These are phyloP conservation scores for Testicularia cyperi DNA, from an alignment of 1,284 basidiomycete genomes.

Conservation along the genomic window DNA sequence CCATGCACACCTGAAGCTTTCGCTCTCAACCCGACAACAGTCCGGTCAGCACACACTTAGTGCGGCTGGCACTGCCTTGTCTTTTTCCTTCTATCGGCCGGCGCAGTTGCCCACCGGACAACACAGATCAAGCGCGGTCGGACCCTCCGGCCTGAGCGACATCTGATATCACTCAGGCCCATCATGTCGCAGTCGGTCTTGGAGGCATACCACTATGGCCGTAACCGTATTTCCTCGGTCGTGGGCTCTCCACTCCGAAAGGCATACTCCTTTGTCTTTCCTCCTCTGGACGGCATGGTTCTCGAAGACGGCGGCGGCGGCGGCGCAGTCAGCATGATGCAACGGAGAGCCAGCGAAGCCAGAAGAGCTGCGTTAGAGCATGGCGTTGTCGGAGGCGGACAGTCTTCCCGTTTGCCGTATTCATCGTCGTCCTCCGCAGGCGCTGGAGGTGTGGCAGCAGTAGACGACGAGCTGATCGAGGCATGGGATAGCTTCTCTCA, in stretches of 20 bases:
- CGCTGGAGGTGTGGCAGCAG: not conserved
- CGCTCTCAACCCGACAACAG: not conserved
- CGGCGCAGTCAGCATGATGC: no score
- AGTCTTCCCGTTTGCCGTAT: not conserved
- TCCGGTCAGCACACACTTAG: no score
- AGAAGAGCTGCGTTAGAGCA: constrained; percentile 1
- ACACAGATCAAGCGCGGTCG: no score
- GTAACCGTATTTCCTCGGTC: constrained; percentile 9
- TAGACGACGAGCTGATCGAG: constrained; percentile 7
- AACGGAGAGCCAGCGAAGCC: constrained; percentile 4
- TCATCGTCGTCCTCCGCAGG: not conserved
- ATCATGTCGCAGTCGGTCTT: constrained; percentile 15
- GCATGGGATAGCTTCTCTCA: constrained; percentile 33
- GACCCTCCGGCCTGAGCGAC: no score
- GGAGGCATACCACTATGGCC: constrained; percentile 10
- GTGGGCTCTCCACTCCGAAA: constrained; percentile 13
- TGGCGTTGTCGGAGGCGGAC: not conserved
- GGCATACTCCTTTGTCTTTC: constrained; percentile 32
- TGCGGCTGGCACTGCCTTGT: not conserved
- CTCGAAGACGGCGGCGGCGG: not conserved
- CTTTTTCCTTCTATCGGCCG: not conserved
- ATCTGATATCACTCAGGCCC: not conserved
- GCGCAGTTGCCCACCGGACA: not conserved
- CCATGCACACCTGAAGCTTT: not conserved
- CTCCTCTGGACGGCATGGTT: constrained; percentile 10